These are phyloP conservation scores for Obelidium mucronatum DNA, from an alignment of 192 early-diverging fungal species.

Conservation along the genomic window DNA sequence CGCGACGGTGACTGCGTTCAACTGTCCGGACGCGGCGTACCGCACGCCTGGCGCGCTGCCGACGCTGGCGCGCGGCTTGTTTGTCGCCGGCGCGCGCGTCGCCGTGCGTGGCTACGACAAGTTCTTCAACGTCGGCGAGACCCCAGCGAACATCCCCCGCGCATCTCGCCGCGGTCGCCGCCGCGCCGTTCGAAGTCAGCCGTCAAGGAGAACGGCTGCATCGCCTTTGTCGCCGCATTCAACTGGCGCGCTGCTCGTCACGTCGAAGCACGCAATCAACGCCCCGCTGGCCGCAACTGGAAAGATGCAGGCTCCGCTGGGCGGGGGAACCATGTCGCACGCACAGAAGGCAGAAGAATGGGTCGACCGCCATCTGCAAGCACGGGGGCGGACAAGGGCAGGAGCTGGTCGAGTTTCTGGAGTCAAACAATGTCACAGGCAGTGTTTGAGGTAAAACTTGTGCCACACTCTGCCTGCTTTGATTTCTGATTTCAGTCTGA, in stretches of 20 bases:
- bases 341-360: conserved; percentile 73
- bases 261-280: conserved; percentile 83
- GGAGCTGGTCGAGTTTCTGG: conserved; percentile 80
- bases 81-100: conserved; percentile 62
- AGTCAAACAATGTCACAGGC: conserved; percentile 78
- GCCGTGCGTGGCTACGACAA: conserved; percentile 95
- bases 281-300: conserved; percentile 17
- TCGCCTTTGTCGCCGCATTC: conserved; percentile 81
- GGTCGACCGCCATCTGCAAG: conserved; percentile 75
- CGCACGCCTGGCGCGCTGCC: conserved; percentile 55
- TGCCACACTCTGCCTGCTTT: conserved; percentile 4
- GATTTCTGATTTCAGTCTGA: neutral
- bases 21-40: neutral
- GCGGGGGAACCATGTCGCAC: conserved; percentile 56
- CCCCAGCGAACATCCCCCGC: conserved; percentile 51
- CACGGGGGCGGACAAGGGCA: conserved; percentile 48
- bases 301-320: neutral
- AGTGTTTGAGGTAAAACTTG: conserved; percentile 73
- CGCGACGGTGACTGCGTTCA: neutral
- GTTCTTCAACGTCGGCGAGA: conserved; percentile 81
- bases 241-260: conserved; percentile 78
- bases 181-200: conserved; percentile 89
- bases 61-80: conserved; percentile 83
- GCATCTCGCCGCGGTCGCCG: conserved; percentile 66
- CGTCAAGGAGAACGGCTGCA: conserved; percentile 96